phyloP scores from a whole-genome alignment of 2,329 filamentous ascomycete species.

The Clarireedia paspali region DNA sequence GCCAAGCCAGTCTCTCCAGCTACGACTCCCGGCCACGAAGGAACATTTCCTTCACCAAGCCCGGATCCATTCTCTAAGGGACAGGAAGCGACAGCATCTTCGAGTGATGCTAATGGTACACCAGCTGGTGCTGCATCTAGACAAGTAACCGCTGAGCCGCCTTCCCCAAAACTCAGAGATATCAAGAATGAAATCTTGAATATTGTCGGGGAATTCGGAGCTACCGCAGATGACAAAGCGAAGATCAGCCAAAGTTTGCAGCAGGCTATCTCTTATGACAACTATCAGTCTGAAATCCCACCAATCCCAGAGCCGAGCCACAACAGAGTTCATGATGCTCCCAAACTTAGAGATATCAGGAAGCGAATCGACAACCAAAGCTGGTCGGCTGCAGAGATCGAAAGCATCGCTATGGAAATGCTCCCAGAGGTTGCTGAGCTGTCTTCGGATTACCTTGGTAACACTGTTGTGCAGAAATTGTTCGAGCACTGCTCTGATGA shows the following conservation, averaged over 20 bases:
- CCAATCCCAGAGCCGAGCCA: constrained; percentile 81
- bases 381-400: constrained; percentile 78
- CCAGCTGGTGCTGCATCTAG: constrained; percentile 33
- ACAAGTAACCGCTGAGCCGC: constrained; percentile 45
- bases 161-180: constrained; percentile 65
- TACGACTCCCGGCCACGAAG: constrained; percentile 81
- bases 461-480: constrained; percentile 98
- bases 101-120: constrained; percentile 31
- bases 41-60: constrained; percentile 82
- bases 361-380: constrained; percentile 97
- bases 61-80: constrained; percentile 69
- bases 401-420: constrained; percentile 88
- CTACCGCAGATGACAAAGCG: constrained; percentile 66
- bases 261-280: constrained; percentile 64
- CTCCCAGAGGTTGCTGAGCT: constrained; percentile 93
- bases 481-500: constrained; percentile 93
- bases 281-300: constrained; percentile 78
- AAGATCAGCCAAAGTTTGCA: constrained; percentile 69
- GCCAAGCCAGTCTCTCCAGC: constrained; percentile 90
- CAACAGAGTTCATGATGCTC: constrained; percentile 84
- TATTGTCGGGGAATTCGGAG: constrained; percentile 85
- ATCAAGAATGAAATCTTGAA: constrained; percentile 75
- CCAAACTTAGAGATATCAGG: constrained; percentile 87
- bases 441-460: constrained; percentile 91
- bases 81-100: constrained; percentile 40